Base-by-base conservation (phyloP, 371 early-diverging fungal species). In the Apophysomyces ossiformis region DNA sequence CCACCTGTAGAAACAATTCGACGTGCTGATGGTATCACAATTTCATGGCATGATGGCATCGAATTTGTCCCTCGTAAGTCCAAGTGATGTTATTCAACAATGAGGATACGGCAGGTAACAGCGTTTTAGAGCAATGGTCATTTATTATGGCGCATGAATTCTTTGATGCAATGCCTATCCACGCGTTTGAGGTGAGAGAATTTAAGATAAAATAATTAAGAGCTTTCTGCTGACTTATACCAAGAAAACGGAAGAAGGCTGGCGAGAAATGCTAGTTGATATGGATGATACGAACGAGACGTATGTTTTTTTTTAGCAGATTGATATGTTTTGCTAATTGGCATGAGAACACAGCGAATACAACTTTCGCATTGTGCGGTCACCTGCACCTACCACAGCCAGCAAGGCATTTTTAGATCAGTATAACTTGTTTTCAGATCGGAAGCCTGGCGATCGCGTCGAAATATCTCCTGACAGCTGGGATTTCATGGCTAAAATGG, bases 81-180 rank as follows among this genome's bases (percentile, higher is more conserved):
- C 12, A 46, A 35, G 26, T 18, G 7, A 36, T 66, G 32, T 60
- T 38, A 43, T 60, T 37, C 64, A 65, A 5, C 11, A 43, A 32
- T 45, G 32, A 37, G 47, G 21, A 26, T 26, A 12, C 47, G 11
- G 15, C 35, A 61, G n/a, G 16, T 37, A 41, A 44, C 45, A 26
- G 41, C 21, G 21, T 7, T 37, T 7, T 71, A 87, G 87, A 80
- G 18, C 75, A 75, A 50, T 88, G 81, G 72, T 82, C 91, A 5
- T 68, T 92, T 60, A 64, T 92, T 11, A 83, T 94, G 67, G 93
- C 97, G 0, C 97, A 98, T 79, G 99, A 98, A 78, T 97, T 97
- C 58, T 96, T 99, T 79, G 99, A 99, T 71, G 98, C 99, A 1
- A 76, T 99, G 39, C 97, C 99, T 0, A 85, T 98, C 37, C 91